These are phyloP conservation scores for Aspergillus pseudoglaucus DNA, from an alignment of 2,329 filamentous ascomycete species.

Conservation along the genomic window DNA sequence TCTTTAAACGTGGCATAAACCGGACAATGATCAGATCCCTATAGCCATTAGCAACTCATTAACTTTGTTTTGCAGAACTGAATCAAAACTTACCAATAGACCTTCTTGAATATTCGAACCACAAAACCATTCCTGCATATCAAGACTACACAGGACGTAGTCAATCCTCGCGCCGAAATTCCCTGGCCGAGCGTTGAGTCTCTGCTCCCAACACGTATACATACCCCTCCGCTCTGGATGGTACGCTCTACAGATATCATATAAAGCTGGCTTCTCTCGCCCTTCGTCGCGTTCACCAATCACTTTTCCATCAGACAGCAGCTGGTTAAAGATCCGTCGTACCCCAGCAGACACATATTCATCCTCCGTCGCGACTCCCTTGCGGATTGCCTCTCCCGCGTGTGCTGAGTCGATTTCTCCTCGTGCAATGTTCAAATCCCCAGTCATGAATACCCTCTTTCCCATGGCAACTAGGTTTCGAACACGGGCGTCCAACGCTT, in stretches of 20 bases:
- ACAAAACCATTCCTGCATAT: slow-evolving; percentile 72
- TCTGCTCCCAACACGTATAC: slow-evolving; percentile 97
- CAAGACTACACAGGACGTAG: slow-evolving; percentile 76
- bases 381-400: slow-evolving; percentile 63
- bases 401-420: slow-evolving; percentile 70
- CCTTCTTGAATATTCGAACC: slow-evolving; percentile 87
- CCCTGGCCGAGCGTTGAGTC: slow-evolving; percentile 87
- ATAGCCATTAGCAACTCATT: slow-evolving; percentile 13
- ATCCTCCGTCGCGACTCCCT: slow-evolving; percentile 60
- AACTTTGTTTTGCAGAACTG: background rate
- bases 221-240: slow-evolving; percentile 76
- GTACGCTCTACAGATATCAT: slow-evolving; percentile 77
- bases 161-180: slow-evolving; percentile 93
- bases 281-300: slow-evolving; percentile 59
- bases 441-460: slow-evolving; percentile 77
- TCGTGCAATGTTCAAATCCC: slow-evolving; percentile 77
- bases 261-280: slow-evolving; percentile 64
- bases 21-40: slow-evolving; percentile 92
- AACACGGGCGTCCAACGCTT: slow-evolving; percentile 72
- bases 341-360: slow-evolving; percentile 68
- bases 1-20: slow-evolving; percentile 73
- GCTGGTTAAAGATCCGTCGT: slow-evolving; percentile 74
- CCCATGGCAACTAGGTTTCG: slow-evolving; percentile 75
- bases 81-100: slow-evolving; percentile 51
- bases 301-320: slow-evolving; percentile 68